Base-by-base conservation (phyloP, 805 yeast species). In the Cyberlindnera maclurae region DNA sequence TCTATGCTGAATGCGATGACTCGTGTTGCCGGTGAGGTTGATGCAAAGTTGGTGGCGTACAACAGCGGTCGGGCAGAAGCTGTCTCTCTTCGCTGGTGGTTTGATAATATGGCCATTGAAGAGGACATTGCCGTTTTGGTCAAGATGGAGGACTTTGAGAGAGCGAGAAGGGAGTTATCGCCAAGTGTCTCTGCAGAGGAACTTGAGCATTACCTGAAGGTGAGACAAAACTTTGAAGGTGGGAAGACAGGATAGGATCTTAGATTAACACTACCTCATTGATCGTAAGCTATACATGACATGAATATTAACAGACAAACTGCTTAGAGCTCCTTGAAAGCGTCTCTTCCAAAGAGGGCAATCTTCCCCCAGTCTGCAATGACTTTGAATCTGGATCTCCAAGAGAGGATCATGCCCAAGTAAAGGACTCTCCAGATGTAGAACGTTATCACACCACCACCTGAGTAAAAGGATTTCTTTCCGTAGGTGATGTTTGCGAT, bases 1-100 rank as follows among this genome's bases (percentile, higher is more conserved):
- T 85, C 97, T 0, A 87, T 90, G 93, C 70, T 90, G 50, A 87
- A 87, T 59, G 96, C 97, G 2, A 90, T 93, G 97, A 84, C 93
- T 1, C 67, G 97, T 49, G 78, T 82, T 0, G 96, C 97, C 1
- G 68, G 68, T 8, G 75, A 71, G 27, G 87, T 83, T 12, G 97
- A 93, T 52, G 51, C 46, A 2, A 82, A 80, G 54, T 71, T 89
- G 26, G 62, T 64, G 27, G 44, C 50, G 20, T 77, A 68, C 49
- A 87, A 84, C 54, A 43, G 49, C 15, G 52, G 51, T 4, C 67
- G 68, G 4, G 55, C 57, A 12, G 68, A 67, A 4, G 62, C 63
- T 6, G 70, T 85, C 0, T 75, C 83, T 7, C 72, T 85, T 2
- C 68, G 95, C 40, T 82, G 88, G 74, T 90, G 97, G 96, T 87